Evolutionary conservation across 2,329 filamentous ascomycete species (phyloP).

Genomic region (Zymoseptoria ardabiliae): DNA sequence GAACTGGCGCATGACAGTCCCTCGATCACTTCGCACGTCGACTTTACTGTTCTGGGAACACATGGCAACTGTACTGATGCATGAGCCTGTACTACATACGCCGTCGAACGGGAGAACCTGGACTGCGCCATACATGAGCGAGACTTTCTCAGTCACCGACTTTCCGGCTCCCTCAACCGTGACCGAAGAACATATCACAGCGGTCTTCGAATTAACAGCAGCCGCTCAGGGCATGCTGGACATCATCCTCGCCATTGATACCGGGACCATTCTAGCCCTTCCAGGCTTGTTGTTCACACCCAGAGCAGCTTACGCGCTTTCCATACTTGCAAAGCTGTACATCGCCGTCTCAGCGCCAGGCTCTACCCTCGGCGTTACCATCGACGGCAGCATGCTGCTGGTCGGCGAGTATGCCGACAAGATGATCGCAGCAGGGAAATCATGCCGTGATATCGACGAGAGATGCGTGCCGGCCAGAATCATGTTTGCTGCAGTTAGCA

Average conservation of each 20-base stretch:
- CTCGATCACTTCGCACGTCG: slow-evolving; percentile 10
- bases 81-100: slow-evolving; percentile 26
- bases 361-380: slow-evolving; percentile 21
- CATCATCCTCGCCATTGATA: slow-evolving; percentile 11
- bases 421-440: slow-evolving; percentile 6
- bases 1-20: slow-evolving; percentile 21
- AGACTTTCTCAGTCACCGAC: slow-evolving; percentile 23
- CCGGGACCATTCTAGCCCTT: slow-evolving; percentile 12
- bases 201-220: slow-evolving; percentile 16
- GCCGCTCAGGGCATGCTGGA: slow-evolving; percentile 21
- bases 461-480: slow-evolving; percentile 15
- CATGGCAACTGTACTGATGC: slow-evolving; percentile 21
- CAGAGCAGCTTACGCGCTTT: slow-evolving; percentile 21
- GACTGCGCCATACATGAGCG: slow-evolving; percentile 24
- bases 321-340: slow-evolving; percentile 22
- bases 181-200: slow-evolving; percentile 19
- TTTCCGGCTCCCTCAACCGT: slow-evolving; percentile 19
- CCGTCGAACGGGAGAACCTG: slow-evolving; percentile 24
- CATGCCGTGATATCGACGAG: slow-evolving; percentile 8
- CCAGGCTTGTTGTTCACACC: slow-evolving; percentile 19
- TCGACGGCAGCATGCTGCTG: slow-evolving; percentile 21
- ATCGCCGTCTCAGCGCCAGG: slow-evolving; percentile 20
- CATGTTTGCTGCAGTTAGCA: slow-evolving; percentile 8
- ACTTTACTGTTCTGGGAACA: slow-evolving; percentile 20
- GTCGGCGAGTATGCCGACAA: slow-evolving; percentile 23